Evolutionary conservation across 768 basidiomycete species (phyloP).

Genomic region (Myochromella boudieri): DNA sequence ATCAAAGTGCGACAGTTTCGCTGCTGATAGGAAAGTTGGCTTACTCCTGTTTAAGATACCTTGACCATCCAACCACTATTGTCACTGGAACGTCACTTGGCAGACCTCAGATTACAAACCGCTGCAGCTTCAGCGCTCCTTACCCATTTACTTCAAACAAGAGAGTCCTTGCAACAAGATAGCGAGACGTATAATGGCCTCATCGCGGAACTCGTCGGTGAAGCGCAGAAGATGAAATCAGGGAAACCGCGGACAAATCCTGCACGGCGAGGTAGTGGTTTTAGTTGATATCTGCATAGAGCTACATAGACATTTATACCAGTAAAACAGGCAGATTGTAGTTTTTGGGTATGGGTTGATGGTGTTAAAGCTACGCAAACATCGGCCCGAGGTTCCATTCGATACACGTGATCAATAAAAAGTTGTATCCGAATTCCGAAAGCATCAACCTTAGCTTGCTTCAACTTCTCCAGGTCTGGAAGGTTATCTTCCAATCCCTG

Average conservation of each 20-base stretch:
- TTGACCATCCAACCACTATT: conserved; percentile 70
- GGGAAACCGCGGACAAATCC: conserved; percentile 50
- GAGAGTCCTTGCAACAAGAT: conserved; percentile 82
- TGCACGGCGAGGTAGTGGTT: conserved; percentile 45
- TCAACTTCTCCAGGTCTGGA: not conserved
- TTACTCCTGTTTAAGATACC: conserved; percentile 47
- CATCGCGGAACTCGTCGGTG: conserved; percentile 89
- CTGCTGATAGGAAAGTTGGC: not conserved
- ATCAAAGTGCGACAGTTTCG: conserved; percentile 56
- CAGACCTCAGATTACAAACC: conserved; percentile 70
- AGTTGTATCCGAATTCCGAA: conserved; percentile 24
- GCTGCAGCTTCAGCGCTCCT: conserved; percentile 73
- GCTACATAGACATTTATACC: too few species aligned
- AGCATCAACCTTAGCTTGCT: conserved; percentile 10
- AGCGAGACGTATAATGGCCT: conserved; percentile 88
- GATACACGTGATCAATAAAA: conserved; percentile 31
- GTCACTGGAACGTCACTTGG: conserved; percentile 63
- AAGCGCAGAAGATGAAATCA: conserved; percentile 82
- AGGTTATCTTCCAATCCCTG: conserved; percentile 7
- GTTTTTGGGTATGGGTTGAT: too few species aligned
- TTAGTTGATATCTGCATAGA: conserved; percentile 17
- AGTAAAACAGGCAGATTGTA: too few species aligned
- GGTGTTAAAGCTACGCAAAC: too few species aligned
- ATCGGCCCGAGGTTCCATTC: too few species aligned
- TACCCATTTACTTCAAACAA: conserved; percentile 78